These are phyloP conservation scores for Pestalotiopsis fici DNA, from an alignment of 2,329 filamentous ascomycete species.

Conservation along the genomic window DNA sequence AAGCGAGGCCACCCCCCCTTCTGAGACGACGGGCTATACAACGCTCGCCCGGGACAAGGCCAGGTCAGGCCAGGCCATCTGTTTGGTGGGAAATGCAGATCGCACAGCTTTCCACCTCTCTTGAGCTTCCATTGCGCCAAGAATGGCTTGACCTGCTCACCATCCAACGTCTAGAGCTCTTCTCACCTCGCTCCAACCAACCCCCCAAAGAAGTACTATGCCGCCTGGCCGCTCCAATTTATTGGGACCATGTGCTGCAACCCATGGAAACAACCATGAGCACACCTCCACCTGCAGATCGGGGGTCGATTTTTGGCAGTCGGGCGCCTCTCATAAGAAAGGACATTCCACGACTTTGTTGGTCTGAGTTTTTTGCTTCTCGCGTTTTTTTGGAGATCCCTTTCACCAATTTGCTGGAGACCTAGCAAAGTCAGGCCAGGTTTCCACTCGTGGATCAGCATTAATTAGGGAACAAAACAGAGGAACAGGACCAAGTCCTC, in stretches of 20 bases:
- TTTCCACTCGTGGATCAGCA: neutral
- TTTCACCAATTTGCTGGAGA: neutral
- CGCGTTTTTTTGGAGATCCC: neutral
- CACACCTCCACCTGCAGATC: neutral
- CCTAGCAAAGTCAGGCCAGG: neutral
- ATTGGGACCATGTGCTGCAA: constrained; percentile 1
- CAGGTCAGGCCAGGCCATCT: neutral
- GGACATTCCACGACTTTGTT: neutral
- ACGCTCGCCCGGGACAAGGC: neutral
- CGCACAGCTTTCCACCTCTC: constrained; percentile 11
- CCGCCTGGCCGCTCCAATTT: constrained; percentile 9
- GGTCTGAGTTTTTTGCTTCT: neutral
- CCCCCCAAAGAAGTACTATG: neutral
- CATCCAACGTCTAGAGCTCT: neutral
- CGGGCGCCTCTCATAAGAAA: neutral
- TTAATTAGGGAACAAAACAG: neutral
- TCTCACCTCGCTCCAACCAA: neutral
- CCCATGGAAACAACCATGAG: constrained; percentile 1
- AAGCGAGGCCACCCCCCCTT: neutral
- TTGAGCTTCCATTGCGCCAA: constrained; percentile 16
- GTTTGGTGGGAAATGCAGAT: constrained; percentile 2
- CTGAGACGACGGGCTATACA: neutral
- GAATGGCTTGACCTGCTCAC: constrained; percentile 7
- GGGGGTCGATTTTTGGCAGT: neutral
- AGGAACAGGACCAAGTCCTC: neutral